A percentile compares a stretch with the other conserved stretches of the same genome.
Conservation (phyloP, 23 red algal genomes). For the Gracilaria domingensis region DNA sequence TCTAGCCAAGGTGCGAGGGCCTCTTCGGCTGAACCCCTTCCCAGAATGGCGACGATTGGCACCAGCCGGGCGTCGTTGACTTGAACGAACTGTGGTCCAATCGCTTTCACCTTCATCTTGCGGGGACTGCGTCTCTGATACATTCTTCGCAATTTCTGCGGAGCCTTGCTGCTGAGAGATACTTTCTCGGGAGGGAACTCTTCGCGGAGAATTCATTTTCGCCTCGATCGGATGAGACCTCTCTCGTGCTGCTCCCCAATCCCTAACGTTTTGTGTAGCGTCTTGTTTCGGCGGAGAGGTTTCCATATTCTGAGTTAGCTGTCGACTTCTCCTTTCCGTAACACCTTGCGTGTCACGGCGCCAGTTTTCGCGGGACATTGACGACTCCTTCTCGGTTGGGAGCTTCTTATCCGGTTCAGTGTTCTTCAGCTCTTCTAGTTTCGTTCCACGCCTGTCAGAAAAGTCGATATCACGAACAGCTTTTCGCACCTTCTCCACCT, state of each 20-base stretch:
- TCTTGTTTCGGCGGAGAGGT: slow-evolving; percentile 17
- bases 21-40: background rate
- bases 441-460: slow-evolving; percentile 29
- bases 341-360: slow-evolving; percentile 26
- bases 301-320: background rate
- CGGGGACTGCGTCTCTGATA: background rate
- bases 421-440: slow-evolving; percentile 4
- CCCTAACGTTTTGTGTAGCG: slow-evolving; percentile 1
- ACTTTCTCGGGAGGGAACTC: background rate
- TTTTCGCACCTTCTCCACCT: slow-evolving; percentile 29
- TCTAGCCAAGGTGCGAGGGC: background rate
- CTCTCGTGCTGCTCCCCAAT: slow-evolving; percentile 65
- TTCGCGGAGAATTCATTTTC: slow-evolving; percentile 1
- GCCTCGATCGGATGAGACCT: slow-evolving; percentile 38
- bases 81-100: slow-evolving; percentile 59
- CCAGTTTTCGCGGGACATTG: slow-evolving; percentile 39
- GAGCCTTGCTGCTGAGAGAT: background rate
- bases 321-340: slow-evolving; percentile 14
- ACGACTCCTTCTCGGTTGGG: slow-evolving; percentile 4
- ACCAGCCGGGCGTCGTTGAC: slow-evolving; percentile 5
- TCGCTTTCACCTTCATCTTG: slow-evolving; percentile 52
- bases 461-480: slow-evolving; percentile 48
- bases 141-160: slow-evolving; percentile 20
- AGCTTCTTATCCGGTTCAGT: background rate
- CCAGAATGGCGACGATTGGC: slow-evolving; percentile 43